Evolutionary conservation across 1,284 basidiomycete genomes (phyloP), one percentile per base, ranked within the genome.

Genomic region (Pyrrhoderma noxium): DNA sequence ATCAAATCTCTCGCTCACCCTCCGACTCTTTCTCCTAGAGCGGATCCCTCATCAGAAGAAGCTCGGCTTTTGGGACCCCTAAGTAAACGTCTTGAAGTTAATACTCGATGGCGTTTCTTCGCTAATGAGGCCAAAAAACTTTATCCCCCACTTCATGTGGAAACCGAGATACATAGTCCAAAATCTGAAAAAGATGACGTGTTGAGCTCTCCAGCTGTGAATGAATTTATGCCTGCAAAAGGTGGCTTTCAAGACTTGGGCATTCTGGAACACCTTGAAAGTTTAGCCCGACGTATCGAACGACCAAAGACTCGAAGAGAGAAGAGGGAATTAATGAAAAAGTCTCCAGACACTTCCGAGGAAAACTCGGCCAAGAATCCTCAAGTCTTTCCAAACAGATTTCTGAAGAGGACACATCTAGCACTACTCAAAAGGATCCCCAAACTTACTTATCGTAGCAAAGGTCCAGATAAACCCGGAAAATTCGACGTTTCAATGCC

Each of bases 21-120:
- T 0, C 77, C 79, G 0, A 72, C 61, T 1, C 65, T 89, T 19
- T 79, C 84, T 1, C 58, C 63, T 3, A 75, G 78, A 22, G 79
- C 79, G 31, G 66, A 83, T 56, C 76, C 77, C 5, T 55, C 64
- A 1, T 82, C 83, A 3, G 72, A 77, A 56, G 80, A 85, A 51
- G 79, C 80, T 1, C 63, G 66, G 14, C 59, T 83, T 1, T 67
- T 85, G 31, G 87, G 86, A 1, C 75, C 73, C 14, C 67, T 88
- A 38, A 84, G 80, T 65, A 84, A 77, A 61, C 77, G 86, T 34
- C 76, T 86, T 37, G 76, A 86, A 61, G 73, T 79, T 38, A 90
- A 91, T 62, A 73, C 81, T 47, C 77, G 77, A n/a, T 76, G 81
- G 77, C 74, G 80, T 16, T 86, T 73, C 60, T 89, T 80, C 64